phyloP scores from a whole-genome alignment of 805 yeast genomes.

The Starmerella etchellsii region DNA sequence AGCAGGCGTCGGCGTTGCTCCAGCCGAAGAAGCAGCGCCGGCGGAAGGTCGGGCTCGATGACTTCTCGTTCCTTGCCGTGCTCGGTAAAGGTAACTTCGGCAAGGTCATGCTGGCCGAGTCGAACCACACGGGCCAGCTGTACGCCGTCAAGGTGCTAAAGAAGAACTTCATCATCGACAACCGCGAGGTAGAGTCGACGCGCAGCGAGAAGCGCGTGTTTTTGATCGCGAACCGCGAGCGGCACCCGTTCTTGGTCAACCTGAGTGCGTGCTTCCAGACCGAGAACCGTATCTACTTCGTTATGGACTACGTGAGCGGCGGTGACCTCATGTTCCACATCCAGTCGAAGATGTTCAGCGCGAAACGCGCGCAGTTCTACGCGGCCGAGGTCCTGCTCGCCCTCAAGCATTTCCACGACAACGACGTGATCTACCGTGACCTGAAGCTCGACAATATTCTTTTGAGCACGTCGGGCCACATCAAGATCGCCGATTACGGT shows the following conservation, averaged over 20 bases:
- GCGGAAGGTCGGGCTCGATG: conserved; percentile 65
- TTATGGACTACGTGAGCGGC: conserved; percentile 95
- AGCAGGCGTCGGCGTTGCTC: neutral
- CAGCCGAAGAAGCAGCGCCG: conserved; percentile 10
- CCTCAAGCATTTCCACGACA: conserved; percentile 83
- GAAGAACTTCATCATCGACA: conserved; percentile 88
- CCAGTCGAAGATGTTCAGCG: conserved; percentile 78
- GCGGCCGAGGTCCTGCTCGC: conserved; percentile 94
- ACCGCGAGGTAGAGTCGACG: conserved; percentile 92
- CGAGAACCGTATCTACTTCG: conserved; percentile 91
- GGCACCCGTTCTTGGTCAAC: conserved; percentile 85
- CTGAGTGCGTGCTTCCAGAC: conserved; percentile 95
- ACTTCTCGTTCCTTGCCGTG: conserved; percentile 86
- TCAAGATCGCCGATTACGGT: conserved; percentile 95
- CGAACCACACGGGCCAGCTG: conserved; percentile 62
- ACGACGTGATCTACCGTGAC: conserved; percentile 92
- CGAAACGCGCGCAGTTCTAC: conserved; percentile 87
- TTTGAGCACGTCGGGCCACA: conserved; percentile 81
- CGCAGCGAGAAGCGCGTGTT: conserved; percentile 91
- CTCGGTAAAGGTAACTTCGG: conserved; percentile 98
- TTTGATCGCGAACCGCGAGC: conserved; percentile 63
- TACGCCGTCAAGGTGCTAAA: conserved; percentile 96
- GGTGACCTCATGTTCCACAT: conserved; percentile 99
- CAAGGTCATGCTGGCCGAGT: conserved; percentile 93
- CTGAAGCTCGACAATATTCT: conserved; percentile 88